Base-by-base conservation (phyloP, 208 protist genomes). In the Eutreptiella sp. region DNA sequence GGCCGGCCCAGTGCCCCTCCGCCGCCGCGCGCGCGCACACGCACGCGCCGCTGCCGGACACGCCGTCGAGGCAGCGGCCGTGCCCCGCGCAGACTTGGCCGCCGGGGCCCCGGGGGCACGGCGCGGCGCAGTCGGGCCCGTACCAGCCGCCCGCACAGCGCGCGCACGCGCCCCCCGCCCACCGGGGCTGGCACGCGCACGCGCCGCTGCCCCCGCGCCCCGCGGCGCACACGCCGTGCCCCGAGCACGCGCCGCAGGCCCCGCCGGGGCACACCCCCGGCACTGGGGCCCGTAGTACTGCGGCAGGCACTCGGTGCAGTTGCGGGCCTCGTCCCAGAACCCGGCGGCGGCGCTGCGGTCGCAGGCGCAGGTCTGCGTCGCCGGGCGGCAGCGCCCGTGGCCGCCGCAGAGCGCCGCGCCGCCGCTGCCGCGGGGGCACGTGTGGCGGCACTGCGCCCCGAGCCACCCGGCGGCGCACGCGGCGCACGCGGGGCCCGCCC, bases 111-210 rank as follows among this genome's bases (percentile, higher is more conserved):
- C 9, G 7, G 11, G 58, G 58, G 46, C 58, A 64, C 9, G 48
- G 26, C 7, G 38, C 23, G 14, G 41, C 43, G 46, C 58, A 64
- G 14, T 61, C 50, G 5, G 9, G 16, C 4, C 58, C 58, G 9
- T 24, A 24, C n/a, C 39, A 57, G 29, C 50, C 50, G 21, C 7
- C 7, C 5, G 58, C 58, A 27, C 58, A 64, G 16, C 11, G 24
- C n/a, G 50, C 33, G 50, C 50, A 57, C 11, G 33, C 39, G 11
- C 9, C 11, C 11, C 39, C 39, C 9, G 50, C 50, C n/a, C 39
- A 57, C 7, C 50, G 31, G n/a, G 50, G 36, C 21, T 63, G 16
- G 36, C 70, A 76, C 11, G 39, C 24, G 35, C 70, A 72, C 38
- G 47, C 2, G 33, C 57, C 5, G 55, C 4, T 64, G 16, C 58